Evolutionary conservation across 495 filamentous ascomycete genomes (phyloP), one percentile per base, ranked within the genome.

Genomic region (Aspergillus carlsbadensis): DNA sequence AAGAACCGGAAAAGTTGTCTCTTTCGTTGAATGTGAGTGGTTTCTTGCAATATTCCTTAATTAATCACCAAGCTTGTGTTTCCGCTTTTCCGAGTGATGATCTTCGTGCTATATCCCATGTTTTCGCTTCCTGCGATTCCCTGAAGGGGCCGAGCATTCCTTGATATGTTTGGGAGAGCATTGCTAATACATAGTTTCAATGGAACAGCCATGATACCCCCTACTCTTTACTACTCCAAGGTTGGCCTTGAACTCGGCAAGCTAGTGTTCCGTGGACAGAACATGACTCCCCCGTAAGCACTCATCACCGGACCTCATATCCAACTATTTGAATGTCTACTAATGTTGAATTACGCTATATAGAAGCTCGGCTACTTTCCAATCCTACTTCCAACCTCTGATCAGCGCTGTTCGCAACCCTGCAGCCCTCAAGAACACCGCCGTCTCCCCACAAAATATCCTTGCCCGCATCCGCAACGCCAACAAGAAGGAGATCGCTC

Each of bases 201-300:
- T 26, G 22, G 43, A 62, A 53, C 66, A 98, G 94, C 87, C 66
- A 78, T 93, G 75, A 85, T 91, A 62, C 95, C 95, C 58, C 85
- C 86, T 40, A 85, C 88, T 60, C 62, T 95, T 67, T 96, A 96
- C 84, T 98, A 97, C 81, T 84, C 86, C 47, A 87, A 83, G 67
- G 94, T 99, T 66, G 91, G 82, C 58, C 68, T 90, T 57, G 95
- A 98, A 79, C 80, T 98, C 44, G 82, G 81, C 63, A 92, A 87
- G 81, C 73, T 97, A 54, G 87, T 98, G 55, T 91, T 92, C 80
- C 83, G 81, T 67, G 87, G 88, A 68, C 91, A 93, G 72, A 89
- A 85, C 77, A 97, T 99, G 91, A 76, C 78, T 62, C 93, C 91
- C 65, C 94, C 94, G 94, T 98, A 87, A 84, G 91, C 82, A 42